Evolutionary conservation across 108 stramenopile species (phyloP), one percentile per base, ranked within the genome.

Genomic region (Chaetoceros tenuissimus): DNA sequence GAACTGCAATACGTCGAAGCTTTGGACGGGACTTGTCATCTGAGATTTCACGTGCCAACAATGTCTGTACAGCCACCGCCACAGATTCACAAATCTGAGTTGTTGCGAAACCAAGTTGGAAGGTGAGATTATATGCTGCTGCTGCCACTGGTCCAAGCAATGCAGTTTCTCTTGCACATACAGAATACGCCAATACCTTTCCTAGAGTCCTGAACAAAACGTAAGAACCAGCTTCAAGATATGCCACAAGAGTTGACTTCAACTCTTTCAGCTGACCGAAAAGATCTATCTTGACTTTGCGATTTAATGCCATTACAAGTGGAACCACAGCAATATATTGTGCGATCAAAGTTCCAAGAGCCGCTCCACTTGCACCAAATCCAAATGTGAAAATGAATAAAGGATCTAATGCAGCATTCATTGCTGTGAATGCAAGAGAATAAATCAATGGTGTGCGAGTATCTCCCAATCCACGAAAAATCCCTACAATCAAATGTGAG

Each of bases 401-500:
- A 1, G 95, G 92, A 68, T 94, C 92, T 46, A 96, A 57, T 50
- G 84, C 62, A 0, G 74, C 84, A 74, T 96, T 96, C 56, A 92
- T 53, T 0, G 56, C 69, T 1, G 89, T 89, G 62, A 92, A 92
- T 1, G 80, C 24, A 1, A 93, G 34, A 7, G 86, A 79, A 60
- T 91, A 96, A 5, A 68, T 66, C 57, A 96, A 46, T 2, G 95
- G 95, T 0, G 95, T 96, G 2, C 62, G 18, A 10, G 95, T 96
- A 62, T 96, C 93, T 3, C 95, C 95, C 20, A 94, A 56, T 1
- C 95, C 95, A n/a, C 95, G 85, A 62, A 91, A 96, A 24, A 94
- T 84, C 10, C n/a, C n/a, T n/a, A n/a, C n/a, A n/a, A n/a, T n/a
- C n/a, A n/a, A n/a, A n/a, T n/a, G n/a, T n/a, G n/a, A n/a, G n/a